A percentile compares a stretch with the other conserved stretches of the same genome.
phyloP scores from a whole-genome alignment of 1,284 basidiomycete species.

The Flammula alnicola region DNA sequence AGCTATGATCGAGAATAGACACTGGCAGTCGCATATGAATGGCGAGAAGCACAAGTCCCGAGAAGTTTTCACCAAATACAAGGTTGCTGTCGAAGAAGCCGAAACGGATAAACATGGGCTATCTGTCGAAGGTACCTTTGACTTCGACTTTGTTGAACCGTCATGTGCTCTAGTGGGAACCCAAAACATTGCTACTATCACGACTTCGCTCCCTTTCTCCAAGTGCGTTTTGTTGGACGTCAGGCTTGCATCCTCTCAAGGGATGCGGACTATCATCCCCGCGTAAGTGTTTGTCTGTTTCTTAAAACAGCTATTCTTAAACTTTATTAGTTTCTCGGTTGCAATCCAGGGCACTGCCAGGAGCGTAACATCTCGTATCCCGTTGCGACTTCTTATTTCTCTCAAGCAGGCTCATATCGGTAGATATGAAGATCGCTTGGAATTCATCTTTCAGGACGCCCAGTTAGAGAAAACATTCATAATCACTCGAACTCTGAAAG shows the following conservation, averaged over 20 bases:
- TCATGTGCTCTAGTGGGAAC: conserved; percentile 31
- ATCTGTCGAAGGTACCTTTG: conserved; percentile 37
- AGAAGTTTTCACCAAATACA: conserved; percentile 40
- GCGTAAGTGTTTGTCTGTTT: too few species aligned
- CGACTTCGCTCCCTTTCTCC: conserved; percentile 35
- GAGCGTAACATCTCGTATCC: conserved; percentile 30
- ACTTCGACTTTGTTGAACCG: conserved; percentile 46
- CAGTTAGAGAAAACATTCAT: conserved; percentile 46
- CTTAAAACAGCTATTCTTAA: not conserved
- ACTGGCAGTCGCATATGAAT: conserved; percentile 39
- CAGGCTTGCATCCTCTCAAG: conserved; percentile 41
- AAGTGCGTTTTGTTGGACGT: conserved; percentile 33
- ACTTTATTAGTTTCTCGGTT: conserved; percentile 38
- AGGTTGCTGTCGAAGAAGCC: conserved; percentile 44
- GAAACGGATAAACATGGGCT: conserved; percentile 52
- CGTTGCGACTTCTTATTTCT: conserved; percentile 36
- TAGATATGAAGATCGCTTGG: conserved; percentile 50
- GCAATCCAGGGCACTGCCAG: conserved; percentile 15
- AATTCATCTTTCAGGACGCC: conserved; percentile 46
- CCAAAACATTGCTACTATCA: conserved; percentile 25
- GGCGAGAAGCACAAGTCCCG: conserved; percentile 36
- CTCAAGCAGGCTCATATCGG: conserved; percentile 47
- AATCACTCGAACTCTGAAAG: conserved; percentile 46
- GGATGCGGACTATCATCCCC: conserved; percentile 25
- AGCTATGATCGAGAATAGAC: conserved; percentile 29